phyloP scores from a whole-genome alignment of 2,329 filamentous ascomycete species.

The Aurifilum marmelostoma region DNA sequence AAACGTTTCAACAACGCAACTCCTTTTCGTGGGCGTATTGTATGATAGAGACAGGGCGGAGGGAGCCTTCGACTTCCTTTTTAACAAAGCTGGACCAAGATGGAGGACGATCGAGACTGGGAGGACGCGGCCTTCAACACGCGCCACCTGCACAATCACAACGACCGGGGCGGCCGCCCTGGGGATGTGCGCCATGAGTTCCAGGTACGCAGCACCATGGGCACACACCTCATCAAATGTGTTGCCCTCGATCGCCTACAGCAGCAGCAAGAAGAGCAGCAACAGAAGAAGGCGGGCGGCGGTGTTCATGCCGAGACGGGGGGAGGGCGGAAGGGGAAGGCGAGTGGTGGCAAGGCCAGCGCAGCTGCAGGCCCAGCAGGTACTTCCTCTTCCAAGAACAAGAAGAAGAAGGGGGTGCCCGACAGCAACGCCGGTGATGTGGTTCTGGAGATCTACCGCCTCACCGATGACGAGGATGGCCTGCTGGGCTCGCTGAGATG shows the following conservation, averaged over 20 bases:
- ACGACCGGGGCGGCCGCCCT: conserved; percentile 24
- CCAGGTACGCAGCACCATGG: conserved; percentile 31
- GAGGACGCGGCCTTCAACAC: conserved; percentile 33
- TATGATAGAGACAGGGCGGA: neutral
- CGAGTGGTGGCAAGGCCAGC: conserved; percentile 10
- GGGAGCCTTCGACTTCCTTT: too few relatives aligned
- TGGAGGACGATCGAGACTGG: conserved; percentile 31
- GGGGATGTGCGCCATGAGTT: conserved; percentile 29
- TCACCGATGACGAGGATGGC: conserved; percentile 31
- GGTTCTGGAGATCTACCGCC: conserved; percentile 32
- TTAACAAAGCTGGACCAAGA: too few relatives aligned
- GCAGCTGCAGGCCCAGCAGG: neutral
- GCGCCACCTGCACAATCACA: conserved; percentile 34
- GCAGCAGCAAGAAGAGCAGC: conserved; percentile 1
- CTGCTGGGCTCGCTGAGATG: conserved; percentile 29
- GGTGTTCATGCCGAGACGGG: neutral
- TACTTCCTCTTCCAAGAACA: neutral
- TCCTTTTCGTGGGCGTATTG: too few relatives aligned
- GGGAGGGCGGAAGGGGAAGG: neutral
- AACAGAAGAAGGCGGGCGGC: neutral
- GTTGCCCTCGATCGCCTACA: conserved; percentile 22
- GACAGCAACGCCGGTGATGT: conserved; percentile 20
- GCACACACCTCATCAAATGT: conserved; percentile 31
- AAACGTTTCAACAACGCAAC: neutral
- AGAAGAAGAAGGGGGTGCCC: conserved; percentile 9